Base-by-base conservation (phyloP, 2,329 filamentous ascomycete species). In the Phialocephala sp. region DNA sequence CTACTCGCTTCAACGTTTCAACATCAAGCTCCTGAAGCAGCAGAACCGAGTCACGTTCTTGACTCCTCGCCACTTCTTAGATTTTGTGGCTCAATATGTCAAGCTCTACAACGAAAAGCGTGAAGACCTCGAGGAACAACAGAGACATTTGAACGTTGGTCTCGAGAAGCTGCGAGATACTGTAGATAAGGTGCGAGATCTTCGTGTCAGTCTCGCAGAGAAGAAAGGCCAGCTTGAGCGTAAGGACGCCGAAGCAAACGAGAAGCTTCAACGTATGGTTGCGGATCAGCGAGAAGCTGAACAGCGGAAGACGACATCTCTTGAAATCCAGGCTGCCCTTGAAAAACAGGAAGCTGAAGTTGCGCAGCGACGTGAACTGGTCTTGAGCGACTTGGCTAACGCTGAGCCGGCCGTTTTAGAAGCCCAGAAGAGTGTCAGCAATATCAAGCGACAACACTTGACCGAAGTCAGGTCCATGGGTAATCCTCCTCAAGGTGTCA, bases 391-490 rank as follows among this genome's bases (percentile, higher is more conserved):
- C 81, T 83, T 99, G 66, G 94, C 93, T 36, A 90, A 88, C 76
- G 95, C 95, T 15, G 94, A 98, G 77, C 95, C 95, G 9, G 95
- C 95, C 58, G 95, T 99, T 62, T 81, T 91, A 68, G 93, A 97
- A 79, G 95, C 95, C 58, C 92, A 95, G 81, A 92, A 93, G 77
- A 97, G 94, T 80, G 96, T 99, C 79, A 95, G 92, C 82, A 97
- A 96, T 83, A 99, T 99, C 83, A 99, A 98, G 83, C 89, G 91
- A 76, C 93, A 97, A 77, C 95, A 99, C 79, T 85, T 99, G 70
- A 97, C 94, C 14, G 95, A 99, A 88, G 94, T 99, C 59, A 89
- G 95, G 76, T 97, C 94, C 70, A 98, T 99, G 95, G 89, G 89
- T 71, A 96, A 93, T 74, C 95, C 95, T 8, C 95, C 95, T 9